Base-by-base conservation (phyloP, 352 stramenopile genomes). In the Thraustochytrium striatum region DNA sequence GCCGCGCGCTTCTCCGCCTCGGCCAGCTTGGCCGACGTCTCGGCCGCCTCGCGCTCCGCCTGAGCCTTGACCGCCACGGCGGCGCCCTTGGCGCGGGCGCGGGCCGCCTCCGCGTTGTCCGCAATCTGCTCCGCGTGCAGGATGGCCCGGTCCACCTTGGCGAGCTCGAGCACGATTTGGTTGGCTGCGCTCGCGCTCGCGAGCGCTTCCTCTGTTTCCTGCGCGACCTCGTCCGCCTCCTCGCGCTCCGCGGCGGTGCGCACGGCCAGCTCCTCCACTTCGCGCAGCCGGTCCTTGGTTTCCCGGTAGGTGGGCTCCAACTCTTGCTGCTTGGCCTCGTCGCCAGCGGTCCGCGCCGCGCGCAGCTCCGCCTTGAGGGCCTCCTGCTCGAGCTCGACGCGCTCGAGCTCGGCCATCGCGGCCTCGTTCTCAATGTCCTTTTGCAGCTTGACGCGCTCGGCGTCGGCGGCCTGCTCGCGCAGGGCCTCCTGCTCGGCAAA, bases 401-500 rank as follows among this genome's bases (percentile, higher is more conserved):
- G 19, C 11, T 58, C 44, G 30, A 75, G 43, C 19, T 75, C 65
- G 8, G 35, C 28, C 43, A 75, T 68, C 0, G 65, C 65, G 19
- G 41, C 65, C 8, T 35, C 43, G 52, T 75, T 75, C 52, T 75
- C 65, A 39, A 75, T 75, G 44, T 75, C 65, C 0, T 30, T 38
- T 43, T 61, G 43, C 0, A 75, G 65, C 7, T 38, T 30, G 2
- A 30, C 36, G 11, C 30, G 32, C 41, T 75, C 41, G 8, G 65
- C 65, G 1, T 41, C 8, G 11, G 65, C 65, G 13, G 52, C 65
- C 50, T 75, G 19, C 8, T 75, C 65, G 50, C 52, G 65, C n/a
- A 75, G 52, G 39, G 58, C 65, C 39, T 75, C 65, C 52, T 75
- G 65, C 65, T 75, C 30, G 50, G 43, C 65, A 30, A 61, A 75